phyloP scores from a whole-genome alignment of 176 grass and related monocot genomes.

The Oryza officinalis region DNA sequence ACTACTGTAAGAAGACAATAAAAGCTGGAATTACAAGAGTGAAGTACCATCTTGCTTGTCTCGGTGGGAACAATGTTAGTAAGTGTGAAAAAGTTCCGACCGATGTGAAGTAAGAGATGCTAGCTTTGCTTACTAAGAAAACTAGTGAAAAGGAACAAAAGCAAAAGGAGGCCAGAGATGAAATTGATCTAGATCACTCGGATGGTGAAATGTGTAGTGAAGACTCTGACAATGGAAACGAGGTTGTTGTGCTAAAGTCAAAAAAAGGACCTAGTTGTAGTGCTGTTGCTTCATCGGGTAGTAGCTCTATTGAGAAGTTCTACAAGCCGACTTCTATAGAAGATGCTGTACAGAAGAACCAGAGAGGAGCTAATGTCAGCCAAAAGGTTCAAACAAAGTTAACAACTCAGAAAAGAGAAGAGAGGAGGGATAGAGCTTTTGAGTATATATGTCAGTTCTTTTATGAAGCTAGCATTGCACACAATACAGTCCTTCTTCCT shows the following conservation, averaged over 20 bases:
- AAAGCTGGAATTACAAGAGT: too few species aligned
- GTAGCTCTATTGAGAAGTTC: background rate
- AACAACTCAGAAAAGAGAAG: too few species aligned
- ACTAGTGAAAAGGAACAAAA: background rate
- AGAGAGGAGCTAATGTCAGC: too few species aligned
- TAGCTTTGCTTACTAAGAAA: background rate
- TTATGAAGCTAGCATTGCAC: too few species aligned
- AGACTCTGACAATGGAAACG: background rate
- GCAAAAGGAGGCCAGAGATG: background rate
- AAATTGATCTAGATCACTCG: background rate
- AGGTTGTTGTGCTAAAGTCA: background rate
- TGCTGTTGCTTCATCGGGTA: background rate
- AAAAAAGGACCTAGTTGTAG: background rate
- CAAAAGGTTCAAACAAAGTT: too few species aligned
- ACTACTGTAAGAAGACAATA: too few species aligned
- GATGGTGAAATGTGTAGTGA: background rate
- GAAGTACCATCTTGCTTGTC: background rate
- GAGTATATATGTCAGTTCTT: too few species aligned
- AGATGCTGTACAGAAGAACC: too few species aligned
- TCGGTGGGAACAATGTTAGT: background rate
- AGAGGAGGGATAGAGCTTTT: too few species aligned
- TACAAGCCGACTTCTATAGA: too few species aligned
- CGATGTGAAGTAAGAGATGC: background rate
- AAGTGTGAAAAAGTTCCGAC: background rate
- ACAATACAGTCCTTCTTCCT: too few species aligned